phyloP scores from a whole-genome alignment of 2,329 filamentous ascomycete species.

The Orbilia quercus region DNA sequence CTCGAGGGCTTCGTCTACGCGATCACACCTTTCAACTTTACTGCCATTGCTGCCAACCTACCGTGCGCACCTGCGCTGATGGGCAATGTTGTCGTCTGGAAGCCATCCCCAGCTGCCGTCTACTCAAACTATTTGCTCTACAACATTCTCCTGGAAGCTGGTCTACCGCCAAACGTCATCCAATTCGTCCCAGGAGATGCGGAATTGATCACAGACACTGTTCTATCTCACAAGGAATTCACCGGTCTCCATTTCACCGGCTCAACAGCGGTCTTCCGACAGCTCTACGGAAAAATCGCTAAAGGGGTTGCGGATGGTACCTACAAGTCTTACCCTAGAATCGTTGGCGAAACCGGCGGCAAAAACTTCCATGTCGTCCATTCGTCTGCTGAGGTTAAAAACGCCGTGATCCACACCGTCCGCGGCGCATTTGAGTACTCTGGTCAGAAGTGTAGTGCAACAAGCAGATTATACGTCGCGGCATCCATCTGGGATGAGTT shows the following conservation, averaged over 20 bases:
- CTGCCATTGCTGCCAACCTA: constrained; percentile 89
- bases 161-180: constrained; percentile 87
- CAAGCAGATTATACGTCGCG: constrained; percentile 81
- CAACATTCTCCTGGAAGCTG: constrained; percentile 89
- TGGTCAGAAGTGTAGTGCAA: constrained; percentile 90
- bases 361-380: constrained; percentile 94
- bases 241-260: constrained; percentile 95
- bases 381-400: constrained; percentile 78
- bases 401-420: constrained; percentile 83
- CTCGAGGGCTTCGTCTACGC: constrained; percentile 97
- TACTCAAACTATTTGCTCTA: constrained; percentile 92
- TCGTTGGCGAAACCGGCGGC: constrained; percentile 89
- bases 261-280: constrained; percentile 89
- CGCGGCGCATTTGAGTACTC: constrained; percentile 91
- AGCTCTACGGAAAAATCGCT: constrained; percentile 87
- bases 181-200: constrained; percentile 93
- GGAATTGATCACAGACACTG: constrained; percentile 80
- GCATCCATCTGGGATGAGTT: constrained; percentile 77
- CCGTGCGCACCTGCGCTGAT: constrained; percentile 84
- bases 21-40: constrained; percentile 96
- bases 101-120: constrained; percentile 89
- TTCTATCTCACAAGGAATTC: constrained; percentile 81
- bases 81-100: constrained; percentile 96
- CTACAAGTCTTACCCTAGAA: constrained; percentile 85
- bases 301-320: constrained; percentile 81